phyloP scores from a whole-genome alignment of 1,284 basidiomycete species.

The Neolentinus lepideus region DNA sequence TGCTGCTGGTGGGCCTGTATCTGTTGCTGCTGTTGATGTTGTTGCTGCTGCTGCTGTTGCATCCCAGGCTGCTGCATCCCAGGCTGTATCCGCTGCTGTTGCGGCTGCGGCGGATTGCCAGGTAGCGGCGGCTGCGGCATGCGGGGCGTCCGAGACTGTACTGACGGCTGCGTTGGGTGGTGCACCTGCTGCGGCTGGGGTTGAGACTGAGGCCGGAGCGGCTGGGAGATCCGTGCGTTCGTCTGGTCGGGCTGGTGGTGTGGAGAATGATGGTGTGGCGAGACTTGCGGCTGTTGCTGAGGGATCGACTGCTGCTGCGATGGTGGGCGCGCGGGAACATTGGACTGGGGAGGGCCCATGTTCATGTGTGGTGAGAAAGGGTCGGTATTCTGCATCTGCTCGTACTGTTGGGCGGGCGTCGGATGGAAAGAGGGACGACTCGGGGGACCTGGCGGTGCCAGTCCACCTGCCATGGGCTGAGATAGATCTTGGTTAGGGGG shows the following conservation, averaged over 20 bases:
- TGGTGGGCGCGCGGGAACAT: slow-evolving; percentile 36
- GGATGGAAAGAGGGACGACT: slow-evolving; percentile 35
- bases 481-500: slow-evolving; percentile 34
- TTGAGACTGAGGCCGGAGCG: not conserved
- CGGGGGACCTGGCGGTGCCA: slow-evolving; percentile 19
- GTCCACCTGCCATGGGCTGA: slow-evolving; percentile 15
- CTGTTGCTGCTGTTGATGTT: slow-evolving; percentile 19
- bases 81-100: slow-evolving; percentile 15
- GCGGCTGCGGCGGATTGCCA: slow-evolving; percentile 17
- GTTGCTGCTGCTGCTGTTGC: slow-evolving; percentile 13
- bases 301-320: slow-evolving; percentile 17
- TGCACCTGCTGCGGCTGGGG: slow-evolving; percentile 1
- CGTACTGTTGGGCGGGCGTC: slow-evolving; percentile 54
- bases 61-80: slow-evolving; percentile 14
- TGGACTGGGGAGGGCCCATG: slow-evolving; percentile 23
- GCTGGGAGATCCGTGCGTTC: not conserved
- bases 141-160: slow-evolving; percentile 14
- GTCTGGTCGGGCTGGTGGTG: slow-evolving; percentile 1
- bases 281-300: not conserved
- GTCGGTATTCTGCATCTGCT: slow-evolving; percentile 35
- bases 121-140: slow-evolving; percentile 16
- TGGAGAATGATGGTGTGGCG: not conserved
- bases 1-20: slow-evolving; percentile 11
- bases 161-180: not conserved
- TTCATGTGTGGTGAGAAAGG: slow-evolving; percentile 26